Base-by-base conservation (phyloP, 202 grass and related monocot species). In the Schoenoplectus triqueter region DNA sequence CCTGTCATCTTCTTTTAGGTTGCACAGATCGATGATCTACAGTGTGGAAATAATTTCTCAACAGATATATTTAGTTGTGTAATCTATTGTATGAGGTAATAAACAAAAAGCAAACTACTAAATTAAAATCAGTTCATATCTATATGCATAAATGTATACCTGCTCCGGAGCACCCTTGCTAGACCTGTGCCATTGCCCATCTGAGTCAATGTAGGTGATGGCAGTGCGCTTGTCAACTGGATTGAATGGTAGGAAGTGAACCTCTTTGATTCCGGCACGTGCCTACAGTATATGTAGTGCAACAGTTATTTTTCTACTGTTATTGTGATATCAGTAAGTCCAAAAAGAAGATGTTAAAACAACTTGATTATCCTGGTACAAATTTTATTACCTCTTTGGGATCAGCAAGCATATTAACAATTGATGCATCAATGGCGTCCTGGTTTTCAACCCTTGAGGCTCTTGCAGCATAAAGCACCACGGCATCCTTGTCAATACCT, bases 151-250 rank as follows among this genome's bases (percentile, higher is more conserved):
- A 31, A 19, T 41, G 52, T 66, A 48, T 93, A 97, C 95, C 92
- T 97, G 95, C 84, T 98, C 95, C 9, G 92, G 95, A 21, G 95
- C 95, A 64, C 95, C 95, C 89, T 98, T 98, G 88, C 95, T 98
- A 84, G 93, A 91, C 83, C 95, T 93, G 71, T 89, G 89, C 95
- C 94, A 93, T 86, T 98, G 90, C 19, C 92, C 91, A 56, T 93
- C 88, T 67, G 66, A 56, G 64, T 98, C 95, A 15, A 92, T 84
- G 52, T 95, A 98, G 55, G 95, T 98, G 76, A 98, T 89, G 55
- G 95, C 95, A 17, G 95, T 98, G 80, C 95, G 92, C 82, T 98
- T 98, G 84, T 98, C 95, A 0, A 92, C 94, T 71, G 95, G 95
- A 82, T 95, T 98, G 70, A 98, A 98, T 54, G 95, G 95, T 64